These are phyloP conservation scores for Phoenix roebelenii DNA, from an alignment of 176 grass and related monocot species.

Conservation along the genomic window DNA sequence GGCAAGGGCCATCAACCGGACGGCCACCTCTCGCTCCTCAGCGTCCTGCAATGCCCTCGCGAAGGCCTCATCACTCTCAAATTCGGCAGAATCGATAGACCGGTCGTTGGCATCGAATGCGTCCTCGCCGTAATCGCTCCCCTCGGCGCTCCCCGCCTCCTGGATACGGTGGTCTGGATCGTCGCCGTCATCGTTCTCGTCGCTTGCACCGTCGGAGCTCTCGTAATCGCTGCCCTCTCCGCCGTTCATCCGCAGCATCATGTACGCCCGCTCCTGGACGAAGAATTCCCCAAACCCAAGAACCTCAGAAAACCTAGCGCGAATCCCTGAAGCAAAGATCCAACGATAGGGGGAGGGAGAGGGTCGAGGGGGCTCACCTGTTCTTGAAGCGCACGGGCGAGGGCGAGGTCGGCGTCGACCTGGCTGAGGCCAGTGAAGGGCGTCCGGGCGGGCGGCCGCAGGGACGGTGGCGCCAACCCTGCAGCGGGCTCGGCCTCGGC, in stretches of 20 bases:
- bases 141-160: constrained; percentile 31
- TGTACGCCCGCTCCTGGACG: constrained; percentile 90
- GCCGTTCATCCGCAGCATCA: constrained; percentile 72
- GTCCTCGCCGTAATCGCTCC: constrained; percentile 69
- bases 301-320: neutral
- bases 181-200: constrained; percentile 41
- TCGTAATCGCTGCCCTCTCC: constrained; percentile 71
- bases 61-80: constrained; percentile 71
- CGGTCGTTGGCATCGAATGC: constrained; percentile 41
- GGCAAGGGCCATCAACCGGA: constrained; percentile 67
- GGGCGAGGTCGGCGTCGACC: constrained; percentile 94
- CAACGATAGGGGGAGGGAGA: neutral
- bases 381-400: constrained; percentile 89
- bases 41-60: constrained; percentile 81
- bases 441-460: constrained; percentile 12
- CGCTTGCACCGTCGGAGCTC: constrained; percentile 83
- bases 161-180: constrained; percentile 39
- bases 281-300: constrained; percentile 13
- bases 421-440: constrained; percentile 90
- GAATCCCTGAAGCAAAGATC: neutral
- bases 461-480: neutral
- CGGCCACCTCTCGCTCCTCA: constrained; percentile 78
- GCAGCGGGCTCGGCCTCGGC: constrained; percentile 16
- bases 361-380: constrained; percentile 30
- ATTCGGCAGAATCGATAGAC: constrained; percentile 47